Base-by-base conservation (phyloP, 2,329 filamentous ascomycete genomes). In the Colletotrichum filicis region DNA sequence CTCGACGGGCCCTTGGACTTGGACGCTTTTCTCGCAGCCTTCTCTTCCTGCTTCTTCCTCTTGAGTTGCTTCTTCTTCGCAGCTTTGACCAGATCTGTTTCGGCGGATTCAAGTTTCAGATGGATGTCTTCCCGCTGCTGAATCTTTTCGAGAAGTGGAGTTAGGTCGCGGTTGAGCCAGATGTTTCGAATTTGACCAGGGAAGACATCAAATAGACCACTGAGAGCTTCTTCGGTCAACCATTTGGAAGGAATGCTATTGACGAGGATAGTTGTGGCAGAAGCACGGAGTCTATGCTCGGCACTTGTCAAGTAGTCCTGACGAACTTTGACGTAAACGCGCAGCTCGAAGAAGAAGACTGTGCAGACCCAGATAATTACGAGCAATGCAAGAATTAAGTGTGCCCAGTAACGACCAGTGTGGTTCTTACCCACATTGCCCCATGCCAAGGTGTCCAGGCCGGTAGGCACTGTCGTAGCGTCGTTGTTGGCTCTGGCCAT, bases 261-360 rank as follows among this genome's bases (percentile, higher is more conserved):
- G 65, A 99, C 95, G 6, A 99, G 88, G 59, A 99, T 96, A 0
- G 97, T 99, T 6, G 96, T 99, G 2, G 97, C 96, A 19, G 96
- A 98, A 22, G 97, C 97, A 58, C 94, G 91, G 22, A 99, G 89
- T 24, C 97, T 94, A 82, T 99, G 97, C 82, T 98, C 94, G 3
- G 97, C 96, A 67, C 95, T 97, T 0, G 97, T 98, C 70, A 99
- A 87, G 78, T 97, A 98, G 66, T 97, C 95, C 82, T 99, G 97
- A 75, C 97, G 93, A 62, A 99, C 90, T 77, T 97, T 95, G 82
- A 98, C 93, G 80, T 97, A 99, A 12, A 95, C 92, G 59, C 92
- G 88, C 64, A 99, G 84, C 79, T 98, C 97, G 74, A 92, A 88
- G 78, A 97, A 98, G 79, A 97, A 94, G 58, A 98, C 92, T 68